Base-by-base conservation (phyloP, 495 filamentous ascomycete species). In the Podospora bellae-mahoneyi region DNA sequence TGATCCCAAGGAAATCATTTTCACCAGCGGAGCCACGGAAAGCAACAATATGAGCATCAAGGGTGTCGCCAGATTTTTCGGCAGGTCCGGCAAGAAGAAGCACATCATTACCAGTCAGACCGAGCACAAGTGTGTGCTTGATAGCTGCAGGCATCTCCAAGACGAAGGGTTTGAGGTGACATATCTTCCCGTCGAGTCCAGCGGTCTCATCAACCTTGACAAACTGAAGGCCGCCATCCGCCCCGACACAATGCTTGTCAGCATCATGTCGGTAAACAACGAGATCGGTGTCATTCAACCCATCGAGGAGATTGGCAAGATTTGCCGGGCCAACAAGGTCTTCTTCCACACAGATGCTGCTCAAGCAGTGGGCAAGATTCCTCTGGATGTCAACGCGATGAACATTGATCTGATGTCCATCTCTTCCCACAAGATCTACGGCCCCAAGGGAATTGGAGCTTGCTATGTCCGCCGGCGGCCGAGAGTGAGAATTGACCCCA, bases 21-120 rank as follows among this genome's bases (percentile, higher is more conserved):
- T 97, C 80, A 99, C 95, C 6, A 97, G 93, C 71, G 95, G 95
- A 66, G 95, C 95, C 20, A 99, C 95, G 0, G 95, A 99, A 83
- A 97, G 93, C 76, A 99, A 99, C 82, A 99, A 99, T 74, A 99
- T 99, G 95, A 96, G 91, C 76, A 91, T 98, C 83, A 99, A 99
- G 80, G 95, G 95, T 65, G 95, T 99, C 27, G 94, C 95, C 10
- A 83, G 94, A 28, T 99, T 99, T 80, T 97, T 97, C 78, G 91
- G 91, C 64, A 84, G 91, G 62, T 90, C 88, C 1, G 93, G 92
- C 65, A 97, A 96, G 87, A 99, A 97, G 88, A 97, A 92, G 81
- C 95, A 99, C 78, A 92, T 99, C 74, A 92, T 99, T 78, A 99
- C 95, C 28, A 91, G 86, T 57, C 96, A 98, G 82, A 99, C 96